Percentiles rank a stretch among this genome's conserved stretches.
These are phyloP conservation scores for Cryptococcus sp. DNA, from an alignment of 1,284 basidiomycete genomes.

Conservation along the genomic window DNA sequence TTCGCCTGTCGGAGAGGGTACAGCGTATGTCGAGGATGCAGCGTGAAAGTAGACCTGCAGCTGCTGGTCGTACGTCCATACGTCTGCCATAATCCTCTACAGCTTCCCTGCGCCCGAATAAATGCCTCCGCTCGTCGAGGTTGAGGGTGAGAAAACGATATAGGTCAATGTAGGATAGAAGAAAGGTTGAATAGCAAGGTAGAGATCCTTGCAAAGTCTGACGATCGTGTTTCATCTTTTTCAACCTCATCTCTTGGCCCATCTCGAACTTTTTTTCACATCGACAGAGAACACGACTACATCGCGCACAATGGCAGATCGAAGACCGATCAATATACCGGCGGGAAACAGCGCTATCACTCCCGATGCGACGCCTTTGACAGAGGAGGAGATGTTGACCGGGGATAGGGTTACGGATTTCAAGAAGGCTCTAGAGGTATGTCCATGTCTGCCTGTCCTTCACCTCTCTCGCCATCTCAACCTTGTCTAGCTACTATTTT, in stretches of 20 bases:
- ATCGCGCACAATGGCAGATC: background rate
- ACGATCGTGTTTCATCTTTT: too few species aligned
- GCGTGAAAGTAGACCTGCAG: constrained; percentile 26
- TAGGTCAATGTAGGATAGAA: background rate
- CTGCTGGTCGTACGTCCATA: constrained; percentile 21
- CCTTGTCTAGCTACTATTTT: too few species aligned
- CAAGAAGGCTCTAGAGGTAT: background rate
- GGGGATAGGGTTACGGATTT: constrained; percentile 13
- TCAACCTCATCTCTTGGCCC: too few species aligned
- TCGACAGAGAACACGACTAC: background rate
- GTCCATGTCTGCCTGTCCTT: too few species aligned
- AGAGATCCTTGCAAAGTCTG: too few species aligned
- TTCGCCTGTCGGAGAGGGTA: constrained; percentile 12
- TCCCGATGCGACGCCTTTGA: constrained; percentile 9
- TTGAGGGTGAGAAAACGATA: too few species aligned
- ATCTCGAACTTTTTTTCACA: background rate
- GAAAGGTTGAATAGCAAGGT: background rate
- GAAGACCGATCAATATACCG: constrained; percentile 22
- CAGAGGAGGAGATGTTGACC: constrained; percentile 13
- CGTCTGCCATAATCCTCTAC: background rate
- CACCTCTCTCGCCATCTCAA: too few species aligned
- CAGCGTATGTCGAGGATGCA: constrained; percentile 21
- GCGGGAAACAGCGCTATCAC: constrained; percentile 25
- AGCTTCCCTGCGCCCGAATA: too few species aligned
- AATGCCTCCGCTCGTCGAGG: too few species aligned